These are phyloP conservation scores for Chlamydomonas schloesseri DNA, from an alignment of 139 green algal genomes.

Conservation along the genomic window DNA sequence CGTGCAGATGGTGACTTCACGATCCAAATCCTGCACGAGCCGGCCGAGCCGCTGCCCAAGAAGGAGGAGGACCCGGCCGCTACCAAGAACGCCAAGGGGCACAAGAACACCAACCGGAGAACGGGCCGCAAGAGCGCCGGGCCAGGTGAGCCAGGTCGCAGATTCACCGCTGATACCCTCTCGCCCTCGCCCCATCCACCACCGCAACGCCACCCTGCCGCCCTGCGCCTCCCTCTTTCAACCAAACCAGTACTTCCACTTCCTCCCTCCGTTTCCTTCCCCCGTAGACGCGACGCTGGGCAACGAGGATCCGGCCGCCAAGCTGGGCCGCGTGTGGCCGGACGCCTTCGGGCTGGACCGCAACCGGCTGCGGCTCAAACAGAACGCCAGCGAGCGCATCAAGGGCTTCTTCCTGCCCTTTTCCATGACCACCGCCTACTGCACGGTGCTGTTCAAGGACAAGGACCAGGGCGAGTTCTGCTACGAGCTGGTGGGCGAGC, in stretches of 20 bases:
- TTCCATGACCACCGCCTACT: conserved; percentile 64
- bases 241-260: neutral
- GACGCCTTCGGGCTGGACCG: conserved; percentile 75
- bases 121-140: neutral
- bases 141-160: neutral
- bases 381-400: conserved; percentile 65
- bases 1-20: conserved; percentile 72
- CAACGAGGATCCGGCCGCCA: neutral
- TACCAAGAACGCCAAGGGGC: neutral
- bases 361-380: conserved; percentile 67
- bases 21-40: conserved; percentile 69
- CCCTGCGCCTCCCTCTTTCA: neutral
- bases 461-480: conserved; percentile 70
- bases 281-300: neutral
- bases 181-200: neutral
- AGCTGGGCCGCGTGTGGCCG: conserved; percentile 54
- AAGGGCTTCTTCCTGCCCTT: conserved; percentile 83
- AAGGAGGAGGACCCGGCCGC: conserved; percentile 39
- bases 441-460: conserved; percentile 68
- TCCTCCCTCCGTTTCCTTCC: neutral
- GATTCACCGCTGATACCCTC: neutral
- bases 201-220: neutral
- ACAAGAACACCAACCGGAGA: neutral
- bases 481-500: conserved; percentile 76
- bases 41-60: conserved; percentile 57